Evolutionary conservation across 2,329 filamentous ascomycete genomes (phyloP).

Genomic region (Paraconiothyrium sp.): DNA sequence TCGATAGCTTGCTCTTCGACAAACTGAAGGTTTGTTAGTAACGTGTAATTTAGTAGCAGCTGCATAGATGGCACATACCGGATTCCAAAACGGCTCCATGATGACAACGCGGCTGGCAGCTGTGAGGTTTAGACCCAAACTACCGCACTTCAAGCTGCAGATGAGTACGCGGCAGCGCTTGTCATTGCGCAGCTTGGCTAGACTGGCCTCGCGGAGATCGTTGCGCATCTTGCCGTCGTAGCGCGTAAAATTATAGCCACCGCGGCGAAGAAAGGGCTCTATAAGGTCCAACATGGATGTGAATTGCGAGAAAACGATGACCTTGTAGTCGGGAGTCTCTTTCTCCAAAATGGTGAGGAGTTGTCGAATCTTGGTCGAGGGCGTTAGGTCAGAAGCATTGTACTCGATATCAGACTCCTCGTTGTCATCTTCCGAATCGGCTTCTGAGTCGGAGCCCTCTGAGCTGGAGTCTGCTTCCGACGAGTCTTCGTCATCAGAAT

Average conservation of each 20-base stretch:
- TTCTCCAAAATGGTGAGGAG: constrained; percentile 81
- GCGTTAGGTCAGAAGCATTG: constrained; percentile 61
- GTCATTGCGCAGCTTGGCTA: constrained; percentile 79
- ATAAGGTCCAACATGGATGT: constrained; percentile 98
- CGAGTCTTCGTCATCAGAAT: constrained; percentile 54
- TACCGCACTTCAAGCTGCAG: constrained; percentile 93
- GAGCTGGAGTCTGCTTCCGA: constrained; percentile 40
- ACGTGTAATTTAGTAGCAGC: background rate
- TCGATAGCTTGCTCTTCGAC: constrained; percentile 99
- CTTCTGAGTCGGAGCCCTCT: constrained; percentile 48
- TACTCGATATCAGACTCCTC: constrained; percentile 52
- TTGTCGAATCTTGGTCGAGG: constrained; percentile 91
- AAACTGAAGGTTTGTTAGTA: constrained; percentile 65
- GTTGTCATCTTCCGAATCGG: constrained; percentile 56
- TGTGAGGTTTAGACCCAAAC: constrained; percentile 91
- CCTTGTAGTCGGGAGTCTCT: constrained; percentile 86
- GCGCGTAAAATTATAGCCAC: constrained; percentile 80
- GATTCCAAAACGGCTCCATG: constrained; percentile 98
- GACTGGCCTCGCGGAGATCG: constrained; percentile 86
- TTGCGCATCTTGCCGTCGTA: constrained; percentile 98
- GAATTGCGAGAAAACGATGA: constrained; percentile 98
- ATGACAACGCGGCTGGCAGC: constrained; percentile 94
- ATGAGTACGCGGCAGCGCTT: constrained; percentile 81
- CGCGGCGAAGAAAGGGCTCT: constrained; percentile 84
- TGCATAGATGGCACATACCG: constrained; percentile 62